Evolutionary conservation across 176 grass and related monocot genomes (phyloP).

Genomic region (Avena sativa): DNA sequence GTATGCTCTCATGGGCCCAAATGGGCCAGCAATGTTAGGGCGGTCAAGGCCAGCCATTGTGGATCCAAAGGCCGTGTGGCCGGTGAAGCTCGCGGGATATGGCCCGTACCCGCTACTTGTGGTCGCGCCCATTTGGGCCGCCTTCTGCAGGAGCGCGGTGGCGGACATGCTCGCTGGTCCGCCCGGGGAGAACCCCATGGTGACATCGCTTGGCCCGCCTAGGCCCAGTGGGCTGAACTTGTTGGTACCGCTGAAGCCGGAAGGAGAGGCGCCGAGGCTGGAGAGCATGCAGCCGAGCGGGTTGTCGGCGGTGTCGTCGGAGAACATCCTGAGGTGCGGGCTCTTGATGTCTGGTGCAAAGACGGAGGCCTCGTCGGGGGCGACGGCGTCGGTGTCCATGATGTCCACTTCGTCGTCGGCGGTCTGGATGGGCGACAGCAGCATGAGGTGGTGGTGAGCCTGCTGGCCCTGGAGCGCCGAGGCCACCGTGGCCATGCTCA

Average conservation of each 20-base stretch:
- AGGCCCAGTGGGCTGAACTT: conserved; percentile 12
- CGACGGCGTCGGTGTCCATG: neutral
- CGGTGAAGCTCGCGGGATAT: neutral
- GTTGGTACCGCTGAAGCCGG: neutral
- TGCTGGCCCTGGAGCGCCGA: conserved; percentile 60
- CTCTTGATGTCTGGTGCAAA: conserved; percentile 48
- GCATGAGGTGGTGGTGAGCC: conserved; percentile 21
- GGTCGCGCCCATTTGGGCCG: conserved; percentile 57
- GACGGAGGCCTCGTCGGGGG: neutral
- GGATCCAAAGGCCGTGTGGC: conserved; percentile 4
- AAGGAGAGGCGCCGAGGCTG: conserved; percentile 35
- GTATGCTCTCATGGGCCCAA: neutral
- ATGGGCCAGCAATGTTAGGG: neutral
- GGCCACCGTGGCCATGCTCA: conserved; percentile 71
- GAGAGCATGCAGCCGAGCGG: conserved; percentile 53
- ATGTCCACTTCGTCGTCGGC: neutral
- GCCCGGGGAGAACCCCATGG: neutral
- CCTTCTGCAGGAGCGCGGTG: conserved; percentile 75
- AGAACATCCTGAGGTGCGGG: conserved; percentile 41
- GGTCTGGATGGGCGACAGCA: neutral
- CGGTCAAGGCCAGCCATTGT: conserved; percentile 29
- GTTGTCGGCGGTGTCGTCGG: neutral
- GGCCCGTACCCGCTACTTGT: neutral
- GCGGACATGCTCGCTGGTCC: conserved; percentile 58
- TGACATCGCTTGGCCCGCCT: neutral